Evolutionary conservation across 164 flowering plant genomes (phyloP), one percentile per base, ranked within the genome.

Genomic region (Dillenia suffruticosa): DNA sequence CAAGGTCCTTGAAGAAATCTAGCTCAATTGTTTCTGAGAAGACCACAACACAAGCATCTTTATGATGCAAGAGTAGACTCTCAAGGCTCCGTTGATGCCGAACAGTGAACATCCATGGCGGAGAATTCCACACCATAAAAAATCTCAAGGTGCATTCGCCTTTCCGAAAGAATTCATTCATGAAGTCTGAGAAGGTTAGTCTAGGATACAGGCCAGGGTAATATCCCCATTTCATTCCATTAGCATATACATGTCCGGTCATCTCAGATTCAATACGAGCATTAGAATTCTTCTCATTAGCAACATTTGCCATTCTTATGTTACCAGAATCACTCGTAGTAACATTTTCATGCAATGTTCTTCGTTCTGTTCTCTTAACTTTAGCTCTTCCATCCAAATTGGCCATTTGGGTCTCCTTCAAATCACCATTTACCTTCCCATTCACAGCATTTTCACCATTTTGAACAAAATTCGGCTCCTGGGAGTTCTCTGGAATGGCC

Each of bases 71-170:
- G n/a, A 91, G 81, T 68, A 89, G 72, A 58, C 96, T 93, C 80
- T 90, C 97, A 62, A 94, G 85, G 16, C 90, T 87, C 53, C 99
- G 64, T 68, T 89, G 95, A 61, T 86, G 86, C 22, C 96, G 78
- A 60, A 91, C 93, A 63, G 79, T 76, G 64, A 56, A 89, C 90
- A 81, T 83, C 99, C 99, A 94, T 12, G 92, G 80, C 10, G 97
- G 92, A 7, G 92, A 84, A 74, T 94, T 94, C 97, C 99, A 91
- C 44, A 91, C 89, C 99, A 94, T 87, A 70, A 91, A 91, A 14
- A 89, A 77, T 61, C 80, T 81, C 80, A 89, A 52, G 4, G 63
- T 67, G 71, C 97, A 94, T 51, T 79, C 86, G 13, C 82, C 85
- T 67, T 63, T 78, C 71, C 76, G 71, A 51, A 91, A 86, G 69